Conservation (phyloP, 495 filamentous ascomycete genomes). For the Podospora australis region DNA sequence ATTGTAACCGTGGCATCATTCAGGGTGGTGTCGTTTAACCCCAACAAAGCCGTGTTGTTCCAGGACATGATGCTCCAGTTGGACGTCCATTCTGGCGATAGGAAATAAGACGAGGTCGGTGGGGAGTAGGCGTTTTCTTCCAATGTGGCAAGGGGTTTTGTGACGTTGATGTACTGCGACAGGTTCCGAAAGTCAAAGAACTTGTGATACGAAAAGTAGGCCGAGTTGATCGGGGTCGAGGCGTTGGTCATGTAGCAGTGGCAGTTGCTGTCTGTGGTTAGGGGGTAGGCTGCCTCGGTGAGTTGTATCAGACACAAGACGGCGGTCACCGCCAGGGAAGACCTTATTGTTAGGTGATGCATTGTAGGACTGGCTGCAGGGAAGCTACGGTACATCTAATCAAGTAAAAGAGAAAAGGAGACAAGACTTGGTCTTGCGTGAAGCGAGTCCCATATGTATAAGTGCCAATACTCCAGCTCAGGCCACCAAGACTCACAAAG, state of each 20-base stretch:
- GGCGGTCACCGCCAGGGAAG: too few relatives aligned
- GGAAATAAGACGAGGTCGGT: slow-evolving; percentile 34
- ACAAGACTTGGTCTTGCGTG: too few relatives aligned
- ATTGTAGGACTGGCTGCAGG: too few relatives aligned
- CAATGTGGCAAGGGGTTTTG: slow-evolving; percentile 17
- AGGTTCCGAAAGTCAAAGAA: slow-evolving; percentile 63
- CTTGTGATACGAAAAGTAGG: slow-evolving; percentile 58
- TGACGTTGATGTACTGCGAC: slow-evolving; percentile 23
- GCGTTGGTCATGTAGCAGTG: slow-evolving; percentile 45
- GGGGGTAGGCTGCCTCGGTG: slow-evolving; percentile 27
- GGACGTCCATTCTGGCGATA: slow-evolving; percentile 30
- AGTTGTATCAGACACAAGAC: too few relatives aligned
- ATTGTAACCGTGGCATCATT: slow-evolving; percentile 42
- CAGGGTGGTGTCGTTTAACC: slow-evolving; percentile 22
- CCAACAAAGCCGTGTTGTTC: slow-evolving; percentile 36
- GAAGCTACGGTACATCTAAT: too few relatives aligned
- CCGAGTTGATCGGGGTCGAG: slow-evolving; percentile 32
- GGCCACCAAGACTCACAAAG: too few relatives aligned
- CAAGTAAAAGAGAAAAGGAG: too few relatives aligned
- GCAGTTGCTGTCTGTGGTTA: slow-evolving; percentile 40
- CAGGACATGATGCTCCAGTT: slow-evolving; percentile 58
- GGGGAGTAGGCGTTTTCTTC: slow-evolving; percentile 24
- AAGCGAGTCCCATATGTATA: too few relatives aligned
- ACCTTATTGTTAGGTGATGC: too few relatives aligned
- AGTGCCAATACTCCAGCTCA: too few relatives aligned